Evolutionary conservation across 2,329 filamentous ascomycete genomes (phyloP), one percentile per base, ranked within the genome.

Genomic region (Diplodia mutila): DNA sequence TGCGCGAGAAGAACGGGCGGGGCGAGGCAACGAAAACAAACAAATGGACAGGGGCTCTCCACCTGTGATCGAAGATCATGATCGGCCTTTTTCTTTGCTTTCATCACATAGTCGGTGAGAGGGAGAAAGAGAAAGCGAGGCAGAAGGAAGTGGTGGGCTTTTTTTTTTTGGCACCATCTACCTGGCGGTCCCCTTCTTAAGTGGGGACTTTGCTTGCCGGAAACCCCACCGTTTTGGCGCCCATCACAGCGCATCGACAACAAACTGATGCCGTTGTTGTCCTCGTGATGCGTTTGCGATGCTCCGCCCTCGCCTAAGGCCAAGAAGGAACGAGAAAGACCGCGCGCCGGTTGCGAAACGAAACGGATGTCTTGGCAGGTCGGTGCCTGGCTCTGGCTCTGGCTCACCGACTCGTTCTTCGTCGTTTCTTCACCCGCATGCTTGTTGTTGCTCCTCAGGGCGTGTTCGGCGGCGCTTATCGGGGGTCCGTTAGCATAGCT

Each of bases 41-140:
- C 32, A 34, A 34, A 46, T 18, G 18, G 39, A 46, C 39, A 37
- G 34, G 34, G 34, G 34, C 39, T 46, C 42, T 46, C 42, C 42
- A 46, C 42, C 11, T 34, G 29, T 32, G 32, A n/a, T 37, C 25
- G 32, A 55, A 55, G 53, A 55, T 55, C 53, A 55, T 55, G 53
- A 55, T 55, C 53, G 53, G 29, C 39, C 12, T 8, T 32, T 32
- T 4, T 12, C 32, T 18, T 18, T 49, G 42, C 57, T 61, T 61
- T 61, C 57, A 61, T 61, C 57, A 61, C 39, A 61, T 61, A 61
- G 57, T 61, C 57, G 57, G 57, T 61, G 57, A 61, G 27, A 42
- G 52, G 29, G 7, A 18, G 29, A 37, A 23, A 6, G 18, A 11
- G 14, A 42, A 27, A 27, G 34, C 9, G 34, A 25, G 21, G 34